Evolutionary conservation across 306 rosid genomes (phyloP), one percentile per base, ranked within the genome.

Genomic region (Castanea crenata): DNA sequence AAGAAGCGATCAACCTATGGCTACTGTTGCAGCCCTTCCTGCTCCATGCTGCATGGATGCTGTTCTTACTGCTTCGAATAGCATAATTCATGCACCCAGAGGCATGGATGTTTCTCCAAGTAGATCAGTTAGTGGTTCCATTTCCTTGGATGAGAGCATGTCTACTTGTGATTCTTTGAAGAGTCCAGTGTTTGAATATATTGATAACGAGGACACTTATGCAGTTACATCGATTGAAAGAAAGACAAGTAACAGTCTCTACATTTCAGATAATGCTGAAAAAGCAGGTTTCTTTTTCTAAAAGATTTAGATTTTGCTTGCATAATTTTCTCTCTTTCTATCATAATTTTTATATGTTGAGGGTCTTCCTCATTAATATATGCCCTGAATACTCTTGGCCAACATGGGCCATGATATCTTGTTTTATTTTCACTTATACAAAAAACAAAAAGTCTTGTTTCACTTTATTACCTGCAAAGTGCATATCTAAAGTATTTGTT

Each of bases 141-240:
- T 84, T 72, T 84, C 82, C 58, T 20, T 84, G 82, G 82, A 81
- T 27, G 86, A 81, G 80, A 76, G 79, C 86, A 78, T 79, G 73
- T 84, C 84, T 69, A 80, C 84, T 18, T 79, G 80, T 55, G 88
- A 85, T 79, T 85, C 86, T 55, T 46, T 86, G 59, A 83, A 51
- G 78, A 79, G 84, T 73, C 76, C 76, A 18, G 89, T 86, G 64
- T 63, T 88, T 49, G 80, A 86, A 34, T 79, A 75, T 80, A 32
- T 63, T 80, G 79, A 73, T 78, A 73, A 61, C 25, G 79, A 77
- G 55, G 91, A 83, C 51, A 25, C 38, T 41, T 58, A 71, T 75
- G 83, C 76, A 16, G 70, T 56, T 72, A 88, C 77, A 59, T 82
- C 79, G 56, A 83, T 81, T 38, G 91, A 85, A 73, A 78, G 80